Base-by-base conservation (phyloP, 2,329 filamentous ascomycete species). In the Pseudopyricularia javanii region DNA sequence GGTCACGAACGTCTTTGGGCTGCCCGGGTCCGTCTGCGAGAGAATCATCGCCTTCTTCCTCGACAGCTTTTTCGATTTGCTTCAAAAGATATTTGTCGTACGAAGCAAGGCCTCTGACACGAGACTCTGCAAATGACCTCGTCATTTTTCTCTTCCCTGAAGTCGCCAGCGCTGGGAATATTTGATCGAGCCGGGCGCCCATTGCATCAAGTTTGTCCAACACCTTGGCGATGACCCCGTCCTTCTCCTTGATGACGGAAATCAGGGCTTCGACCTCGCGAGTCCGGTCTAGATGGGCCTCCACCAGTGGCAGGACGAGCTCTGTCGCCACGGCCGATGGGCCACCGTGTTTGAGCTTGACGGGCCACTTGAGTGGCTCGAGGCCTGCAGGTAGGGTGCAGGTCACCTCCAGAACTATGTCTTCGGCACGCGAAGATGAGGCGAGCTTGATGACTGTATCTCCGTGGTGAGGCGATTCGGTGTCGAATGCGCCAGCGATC, bases 301-400 rank as follows among this genome's bases (percentile, higher is more conserved):
- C 70, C 12, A 79, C 61, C 3, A 82, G 63, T 14, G 78, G 78
- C 32, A 79, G 61, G 12, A 80, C 71, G 34, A 82, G 68, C 54
- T 73, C 68, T 1, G 71, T 70, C 8, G 74, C 67, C 4, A 79
- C 61, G 12, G 66, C 63, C 17, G 69, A 67, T 8, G 70, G 59
- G 1, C 71, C 64, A 20, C 66, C 66, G 56, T 72, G 77, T 28
- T 62, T 63, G 17, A 91, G 67, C 49, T 74, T 66, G 53, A 90
- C 72, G 0, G 74, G 75, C 87, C 88, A 91, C 55, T 70, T 69
- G 34, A 91, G 69, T 5, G 79, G 74, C 47, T 32, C 17, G 30
- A 90, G 70, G 1, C 80, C 80, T n/a, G 70, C 65, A 1, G 84
- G 82, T 12, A 91, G 71, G 8, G 74, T 67, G 53, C 80, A 80